Base-by-base conservation (phyloP, 768 basidiomycete species). In the Macrolepiota dolichaula region DNA sequence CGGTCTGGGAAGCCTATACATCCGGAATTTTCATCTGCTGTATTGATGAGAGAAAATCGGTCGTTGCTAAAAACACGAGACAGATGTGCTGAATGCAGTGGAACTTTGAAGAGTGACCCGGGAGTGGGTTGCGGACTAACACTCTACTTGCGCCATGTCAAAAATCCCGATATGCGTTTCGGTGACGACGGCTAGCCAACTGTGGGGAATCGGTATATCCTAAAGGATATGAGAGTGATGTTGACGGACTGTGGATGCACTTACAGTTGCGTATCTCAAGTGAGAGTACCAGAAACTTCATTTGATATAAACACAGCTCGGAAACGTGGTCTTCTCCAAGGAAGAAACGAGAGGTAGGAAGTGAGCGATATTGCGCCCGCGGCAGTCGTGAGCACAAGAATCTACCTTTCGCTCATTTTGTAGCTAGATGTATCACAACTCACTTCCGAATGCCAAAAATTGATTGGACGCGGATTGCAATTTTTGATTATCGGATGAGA, bases 401-500 rank as follows among this genome's bases (percentile, higher is more conserved):
- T n/a, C n/a, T n/a, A n/a, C n/a, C n/a, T n/a, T n/a, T n/a, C n/a
- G n/a, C n/a, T n/a, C n/a, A n/a, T n/a, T n/a, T n/a, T n/a, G n/a
- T n/a, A n/a, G n/a, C n/a, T n/a, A n/a, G n/a, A n/a, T n/a, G n/a
- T n/a, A n/a, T n/a, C n/a, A n/a, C n/a, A n/a, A n/a, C n/a, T n/a
- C n/a, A n/a, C n/a, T n/a, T n/a, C n/a, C n/a, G n/a, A n/a, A n/a
- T n/a, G n/a, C n/a, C n/a, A n/a, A n/a, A n/a, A n/a, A n/a, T 81
- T 12, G 82, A 69, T 13, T 76, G 73, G 24, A 78, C 76, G 13
- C 67, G 7, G 61, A 62, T 0, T 79, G 79, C 60, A 82, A 83
- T n/a, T 66, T 44, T 60, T 76, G 80, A 49, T 81, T 73, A 55
- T 81, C 80, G 70, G 80, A 82, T 15, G 27, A 1, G 53, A 49